Evolutionary conservation across 345 rosid species (phyloP), one percentile per base, ranked within the genome.

Genomic region (Boechera divaricarpa): DNA sequence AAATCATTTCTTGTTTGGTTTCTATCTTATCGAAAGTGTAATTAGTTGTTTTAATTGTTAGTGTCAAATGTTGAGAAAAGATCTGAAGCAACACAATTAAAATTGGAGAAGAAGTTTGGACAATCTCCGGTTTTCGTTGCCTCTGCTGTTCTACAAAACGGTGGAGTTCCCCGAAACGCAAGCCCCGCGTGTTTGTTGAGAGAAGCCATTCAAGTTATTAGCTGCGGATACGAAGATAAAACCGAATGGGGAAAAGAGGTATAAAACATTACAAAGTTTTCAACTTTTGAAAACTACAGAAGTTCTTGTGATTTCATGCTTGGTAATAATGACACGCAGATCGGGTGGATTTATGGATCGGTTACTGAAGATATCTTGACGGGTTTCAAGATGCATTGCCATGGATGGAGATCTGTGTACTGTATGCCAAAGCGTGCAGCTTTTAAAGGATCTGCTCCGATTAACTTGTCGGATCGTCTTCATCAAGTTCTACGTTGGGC

Each of bases 191-290:
- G 93, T 10, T 83, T 90, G 39, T 69, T 94, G 69, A 90, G 89
- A 76, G 98, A 94, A 87, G 97, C 98, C 44, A 92, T 94, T 74
- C 98, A 94, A 84, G 98, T 94, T 59, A 92, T 94, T 78, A 94
- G 98, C 81, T 91, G 97, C 28, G 98, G 98, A 39, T 94, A 94
- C 36, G 98, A 94, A 84, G 98, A 89, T 75, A 94, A 94, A 84
- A 92, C 98, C 24, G 98, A 94, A 86, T 92, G 98, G 98, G 98
- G 98, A 58, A 94, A 92, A 77, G 98, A 94, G 86, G 98, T 94
- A 38, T 3, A 41, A 41, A 31, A 55, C 26, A 60, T 51, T 41
- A 13, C 55, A 60, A 11, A 66, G 51, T 35, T 48, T 58, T 28
- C 16, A 9, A 18, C 26, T 54, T 35, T 6, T 61, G 8, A 38